Conservation (phyloP, 805 yeast species). For the Starmerella sp. region DNA sequence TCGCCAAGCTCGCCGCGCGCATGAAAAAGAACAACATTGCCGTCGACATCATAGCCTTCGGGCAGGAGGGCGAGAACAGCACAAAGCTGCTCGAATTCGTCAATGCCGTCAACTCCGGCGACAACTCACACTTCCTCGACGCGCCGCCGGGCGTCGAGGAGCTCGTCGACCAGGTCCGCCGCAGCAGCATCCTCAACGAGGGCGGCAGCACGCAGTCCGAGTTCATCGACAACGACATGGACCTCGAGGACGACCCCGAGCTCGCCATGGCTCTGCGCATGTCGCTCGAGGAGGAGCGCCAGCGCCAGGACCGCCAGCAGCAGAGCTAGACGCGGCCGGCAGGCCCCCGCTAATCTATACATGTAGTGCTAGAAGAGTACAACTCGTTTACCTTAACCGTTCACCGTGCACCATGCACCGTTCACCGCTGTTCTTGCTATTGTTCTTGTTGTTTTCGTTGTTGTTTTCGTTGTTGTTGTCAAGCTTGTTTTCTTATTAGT, state of each 20-base stretch:
- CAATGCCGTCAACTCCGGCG: conserved; percentile 55
- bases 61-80: conserved; percentile 72
- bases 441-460: neutral
- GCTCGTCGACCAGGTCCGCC: conserved; percentile 67
- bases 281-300: conserved; percentile 88
- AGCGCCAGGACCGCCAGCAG: conserved; percentile 34
- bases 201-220: conserved; percentile 36
- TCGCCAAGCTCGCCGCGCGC: conserved; percentile 76
- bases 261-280: conserved; percentile 89
- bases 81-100: conserved; percentile 69
- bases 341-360: too few relatives aligned
- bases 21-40: conserved; percentile 89
- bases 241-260: conserved; percentile 90
- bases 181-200: conserved; percentile 52
- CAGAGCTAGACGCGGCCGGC: neutral
- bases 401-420: too few relatives aligned
- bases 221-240: conserved; percentile 41
- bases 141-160: conserved; percentile 81
- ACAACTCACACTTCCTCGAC: conserved; percentile 59
- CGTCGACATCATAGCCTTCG: conserved; percentile 81
- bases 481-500: neutral
- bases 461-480: neutral
- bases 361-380: too few relatives aligned
- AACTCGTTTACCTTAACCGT: too few relatives aligned
- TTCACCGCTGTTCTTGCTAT: neutral